Percentiles rank a stretch among this genome's conserved stretches.
These are phyloP conservation scores for Pulveroboletus ravenelii DNA, from an alignment of 768 basidiomycete species.

Conservation along the genomic window DNA sequence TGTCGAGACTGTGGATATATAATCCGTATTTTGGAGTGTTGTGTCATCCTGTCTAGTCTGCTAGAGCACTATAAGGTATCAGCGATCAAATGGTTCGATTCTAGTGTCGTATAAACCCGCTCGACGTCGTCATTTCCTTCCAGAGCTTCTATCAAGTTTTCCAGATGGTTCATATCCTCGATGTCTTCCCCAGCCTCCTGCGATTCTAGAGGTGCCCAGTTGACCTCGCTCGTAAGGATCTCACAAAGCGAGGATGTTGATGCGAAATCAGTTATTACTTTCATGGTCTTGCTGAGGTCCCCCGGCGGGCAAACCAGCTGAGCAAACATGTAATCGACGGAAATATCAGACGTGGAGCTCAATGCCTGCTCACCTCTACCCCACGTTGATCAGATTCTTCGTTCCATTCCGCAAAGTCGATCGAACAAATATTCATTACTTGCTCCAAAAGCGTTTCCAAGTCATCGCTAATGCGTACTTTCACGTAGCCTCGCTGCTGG, in stretches of 20 bases:
- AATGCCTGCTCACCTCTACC: slow-evolving; percentile 29
- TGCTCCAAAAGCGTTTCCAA: slow-evolving; percentile 36
- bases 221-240: slow-evolving; percentile 46
- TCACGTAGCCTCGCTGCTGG: slow-evolving; percentile 48
- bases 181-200: slow-evolving; percentile 35
- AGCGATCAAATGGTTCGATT: slow-evolving; percentile 26
- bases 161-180: slow-evolving; percentile 33
- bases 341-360: not conserved
- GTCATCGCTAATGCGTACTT: slow-evolving; percentile 36
- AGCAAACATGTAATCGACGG: not conserved
- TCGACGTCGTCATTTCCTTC: slow-evolving; percentile 56
- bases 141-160: slow-evolving; percentile 45
- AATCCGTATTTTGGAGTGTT: not conserved
- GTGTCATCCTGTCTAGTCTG: not conserved
- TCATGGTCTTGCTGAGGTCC: slow-evolving; percentile 36
- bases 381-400: slow-evolving; percentile 31
- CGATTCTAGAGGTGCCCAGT: slow-evolving; percentile 49
- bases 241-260: slow-evolving; percentile 30
- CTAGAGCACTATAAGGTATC: slow-evolving; percentile 12
- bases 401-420: slow-evolving; percentile 41
- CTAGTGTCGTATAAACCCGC: slow-evolving; percentile 54
- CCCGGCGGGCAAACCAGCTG: slow-evolving; percentile 46
- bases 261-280: slow-evolving; percentile 26
- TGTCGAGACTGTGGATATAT: not conserved
- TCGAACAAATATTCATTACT: slow-evolving; percentile 38